phyloP scores from a whole-genome alignment of 2,329 filamentous ascomycete species.

The Drechslerella coelobrocha region DNA sequence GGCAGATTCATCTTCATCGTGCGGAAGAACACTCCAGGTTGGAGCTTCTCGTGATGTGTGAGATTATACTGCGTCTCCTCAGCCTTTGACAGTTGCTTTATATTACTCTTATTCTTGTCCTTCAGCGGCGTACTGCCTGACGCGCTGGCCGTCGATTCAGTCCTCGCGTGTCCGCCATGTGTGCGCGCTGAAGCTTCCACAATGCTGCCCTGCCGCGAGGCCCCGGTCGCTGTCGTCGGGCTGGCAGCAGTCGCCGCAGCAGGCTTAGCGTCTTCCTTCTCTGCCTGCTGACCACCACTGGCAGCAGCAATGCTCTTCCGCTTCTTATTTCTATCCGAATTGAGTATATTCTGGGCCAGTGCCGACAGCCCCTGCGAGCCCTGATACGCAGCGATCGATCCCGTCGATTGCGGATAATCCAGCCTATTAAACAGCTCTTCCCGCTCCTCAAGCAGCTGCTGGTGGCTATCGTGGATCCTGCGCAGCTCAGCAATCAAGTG shows the following conservation, averaged over 20 bases:
- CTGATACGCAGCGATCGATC: conserved; percentile 77
- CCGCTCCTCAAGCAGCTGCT: conserved; percentile 85
- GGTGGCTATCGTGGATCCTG: conserved; percentile 84
- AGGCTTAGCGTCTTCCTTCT: conserved; percentile 64
- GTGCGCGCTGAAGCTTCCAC: conserved; percentile 60
- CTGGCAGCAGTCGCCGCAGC: conserved; percentile 56
- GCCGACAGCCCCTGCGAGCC: conserved; percentile 79
- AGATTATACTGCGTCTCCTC: conserved; percentile 85
- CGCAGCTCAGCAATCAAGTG: conserved; percentile 87
- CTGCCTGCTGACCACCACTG: conserved; percentile 55
- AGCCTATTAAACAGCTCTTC: conserved; percentile 85
- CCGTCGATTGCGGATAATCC: conserved; percentile 76
- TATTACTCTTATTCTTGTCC: conserved; percentile 48
- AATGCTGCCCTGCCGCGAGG: conserved; percentile 63
- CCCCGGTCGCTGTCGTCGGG: conserved; percentile 57
- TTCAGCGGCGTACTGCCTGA: conserved; percentile 32
- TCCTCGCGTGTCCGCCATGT: conserved; percentile 57
- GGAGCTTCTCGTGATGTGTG: conserved; percentile 80
- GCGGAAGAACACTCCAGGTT: conserved; percentile 86
- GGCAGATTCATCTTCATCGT: conserved; percentile 81
- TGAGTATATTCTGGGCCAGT: conserved; percentile 77
- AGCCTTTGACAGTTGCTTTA: conserved; percentile 66
- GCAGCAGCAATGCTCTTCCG: conserved; percentile 68
- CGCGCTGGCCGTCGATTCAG: conserved; percentile 56
- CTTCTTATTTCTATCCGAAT: conserved; percentile 85